These are phyloP conservation scores for Metarhizium humberi DNA, from an alignment of 2,329 filamentous ascomycete genomes.

Conservation along the genomic window DNA sequence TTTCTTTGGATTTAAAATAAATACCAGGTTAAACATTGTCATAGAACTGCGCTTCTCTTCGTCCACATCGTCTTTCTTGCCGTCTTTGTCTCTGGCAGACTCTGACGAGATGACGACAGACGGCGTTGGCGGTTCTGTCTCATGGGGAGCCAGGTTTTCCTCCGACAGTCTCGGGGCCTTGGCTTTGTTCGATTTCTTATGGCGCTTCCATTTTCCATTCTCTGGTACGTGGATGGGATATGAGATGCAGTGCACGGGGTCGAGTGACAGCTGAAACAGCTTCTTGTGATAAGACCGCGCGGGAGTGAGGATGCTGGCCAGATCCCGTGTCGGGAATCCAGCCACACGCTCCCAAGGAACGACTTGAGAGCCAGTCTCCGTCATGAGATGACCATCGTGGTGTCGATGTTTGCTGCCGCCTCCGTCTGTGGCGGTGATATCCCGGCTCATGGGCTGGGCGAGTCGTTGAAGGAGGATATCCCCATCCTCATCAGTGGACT, in stretches of 20 bases:
- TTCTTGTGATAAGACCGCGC: constrained; percentile 69
- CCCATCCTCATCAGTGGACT: constrained; percentile 27
- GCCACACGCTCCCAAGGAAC: constrained; percentile 65
- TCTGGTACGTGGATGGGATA: constrained; percentile 76
- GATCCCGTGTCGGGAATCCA: constrained; percentile 64
- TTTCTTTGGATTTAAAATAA: constrained; percentile 73
- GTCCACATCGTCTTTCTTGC: constrained; percentile 38
- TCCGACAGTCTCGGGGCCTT: constrained; percentile 23
- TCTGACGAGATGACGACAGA: constrained; percentile 15
- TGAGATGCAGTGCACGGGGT: constrained; percentile 71
- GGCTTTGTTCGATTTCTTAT: constrained; percentile 40
- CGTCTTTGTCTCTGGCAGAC: constrained; percentile 18
- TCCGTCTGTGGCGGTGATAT: constrained; percentile 23
- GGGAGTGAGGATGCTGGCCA: constrained; percentile 73
- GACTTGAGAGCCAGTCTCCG: constrained; percentile 45
- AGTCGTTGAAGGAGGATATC: constrained; percentile 41
- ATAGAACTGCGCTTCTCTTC: constrained; percentile 61
- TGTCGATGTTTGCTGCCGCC: constrained; percentile 36
- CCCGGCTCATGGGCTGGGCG: constrained; percentile 24
- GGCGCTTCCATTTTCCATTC: constrained; percentile 68
- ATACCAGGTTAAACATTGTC: constrained; percentile 98
- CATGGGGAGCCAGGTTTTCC: constrained; percentile 19
- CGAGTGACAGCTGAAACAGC: constrained; percentile 72
- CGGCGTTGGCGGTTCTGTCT: constrained; percentile 16
- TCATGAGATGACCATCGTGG: constrained; percentile 46